Percentiles rank a stretch among this genome's conserved stretches.
Conservation (phyloP, 2,329 filamentous ascomycete genomes). For the Lecanosticta acicola region DNA sequence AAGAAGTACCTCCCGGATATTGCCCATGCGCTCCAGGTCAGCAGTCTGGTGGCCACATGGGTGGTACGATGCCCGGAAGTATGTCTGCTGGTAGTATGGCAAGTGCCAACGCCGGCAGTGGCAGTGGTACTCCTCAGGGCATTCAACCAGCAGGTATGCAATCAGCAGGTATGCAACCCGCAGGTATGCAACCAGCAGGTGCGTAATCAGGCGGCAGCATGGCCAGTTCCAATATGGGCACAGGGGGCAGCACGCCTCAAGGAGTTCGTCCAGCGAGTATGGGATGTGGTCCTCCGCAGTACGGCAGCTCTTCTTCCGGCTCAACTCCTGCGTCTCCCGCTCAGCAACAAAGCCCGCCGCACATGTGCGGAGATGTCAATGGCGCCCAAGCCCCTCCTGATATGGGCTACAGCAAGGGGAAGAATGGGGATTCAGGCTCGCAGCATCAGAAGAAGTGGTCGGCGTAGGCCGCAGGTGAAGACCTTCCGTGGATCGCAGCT, state of each 20-base stretch:
- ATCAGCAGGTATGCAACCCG: neutral
- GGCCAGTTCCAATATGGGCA: no score
- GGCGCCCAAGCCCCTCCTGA: neutral
- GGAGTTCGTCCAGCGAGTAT: no score
- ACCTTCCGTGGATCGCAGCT: neutral
- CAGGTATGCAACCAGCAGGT: neutral
- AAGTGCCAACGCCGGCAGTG: neutral
- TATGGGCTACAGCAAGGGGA: neutral
- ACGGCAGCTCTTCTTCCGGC: neutral
- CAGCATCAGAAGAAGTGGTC: neutral
- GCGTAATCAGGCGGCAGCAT: neutral
- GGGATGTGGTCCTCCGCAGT: neutral
- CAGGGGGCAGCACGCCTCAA: no score
- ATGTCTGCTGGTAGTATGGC: neutral
- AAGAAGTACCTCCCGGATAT: neutral
- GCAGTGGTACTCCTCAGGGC: neutral
- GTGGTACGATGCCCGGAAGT: neutral
- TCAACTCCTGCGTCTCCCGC: neutral
- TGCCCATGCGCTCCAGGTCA: neutral
- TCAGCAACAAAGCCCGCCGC: neutral
- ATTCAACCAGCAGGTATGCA: neutral
- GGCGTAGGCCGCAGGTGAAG: no score
- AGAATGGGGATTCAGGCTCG: neutral
- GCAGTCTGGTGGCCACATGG: neutral
- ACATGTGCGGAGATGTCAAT: neutral